Conservation (phyloP, 805 yeast species). For the Kregervanrija pseudodelftensis region DNA sequence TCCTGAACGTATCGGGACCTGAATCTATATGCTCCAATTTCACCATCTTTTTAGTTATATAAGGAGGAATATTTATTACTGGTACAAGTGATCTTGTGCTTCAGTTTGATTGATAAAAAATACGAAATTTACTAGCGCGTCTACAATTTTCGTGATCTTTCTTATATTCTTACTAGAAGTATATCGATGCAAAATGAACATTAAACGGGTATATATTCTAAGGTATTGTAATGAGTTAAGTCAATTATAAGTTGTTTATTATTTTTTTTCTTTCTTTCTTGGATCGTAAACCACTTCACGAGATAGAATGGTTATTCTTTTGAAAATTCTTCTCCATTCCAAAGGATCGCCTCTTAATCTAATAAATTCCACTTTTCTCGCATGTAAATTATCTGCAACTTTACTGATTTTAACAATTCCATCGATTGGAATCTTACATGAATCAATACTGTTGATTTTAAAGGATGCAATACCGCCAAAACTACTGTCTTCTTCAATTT, state of each 20-base stretch:
- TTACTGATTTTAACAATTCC: slow-evolving; percentile 41
- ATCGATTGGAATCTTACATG: slow-evolving; percentile 35
- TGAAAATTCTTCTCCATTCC: slow-evolving; percentile 67
- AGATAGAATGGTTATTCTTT: slow-evolving; percentile 47
- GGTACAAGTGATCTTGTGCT: no score
- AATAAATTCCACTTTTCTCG: slow-evolving; percentile 46
- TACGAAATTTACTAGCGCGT: no score
- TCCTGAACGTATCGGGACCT: slow-evolving; percentile 63
- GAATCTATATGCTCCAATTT: slow-evolving; percentile 34
- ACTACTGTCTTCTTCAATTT: slow-evolving; percentile 22
- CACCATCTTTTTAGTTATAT: slow-evolving; percentile 24
- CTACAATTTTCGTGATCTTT: no score
- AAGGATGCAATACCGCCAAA: slow-evolving; percentile 30
- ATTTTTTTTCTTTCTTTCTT: not conserved
- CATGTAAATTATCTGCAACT: slow-evolving; percentile 30
- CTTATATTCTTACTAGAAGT: no score
- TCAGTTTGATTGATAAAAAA: no score
- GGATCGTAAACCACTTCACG: slow-evolving; percentile 42
- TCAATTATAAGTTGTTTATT: no score
- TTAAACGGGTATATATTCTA: no score
- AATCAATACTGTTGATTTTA: slow-evolving; percentile 35
- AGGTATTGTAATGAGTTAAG: no score
- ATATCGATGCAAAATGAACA: no score
- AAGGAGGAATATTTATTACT: no score
- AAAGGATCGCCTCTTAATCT: slow-evolving; percentile 60